Evolutionary conservation across 1,284 basidiomycete genomes (phyloP).

Genomic region (Vanrija pseudolonga): DNA sequence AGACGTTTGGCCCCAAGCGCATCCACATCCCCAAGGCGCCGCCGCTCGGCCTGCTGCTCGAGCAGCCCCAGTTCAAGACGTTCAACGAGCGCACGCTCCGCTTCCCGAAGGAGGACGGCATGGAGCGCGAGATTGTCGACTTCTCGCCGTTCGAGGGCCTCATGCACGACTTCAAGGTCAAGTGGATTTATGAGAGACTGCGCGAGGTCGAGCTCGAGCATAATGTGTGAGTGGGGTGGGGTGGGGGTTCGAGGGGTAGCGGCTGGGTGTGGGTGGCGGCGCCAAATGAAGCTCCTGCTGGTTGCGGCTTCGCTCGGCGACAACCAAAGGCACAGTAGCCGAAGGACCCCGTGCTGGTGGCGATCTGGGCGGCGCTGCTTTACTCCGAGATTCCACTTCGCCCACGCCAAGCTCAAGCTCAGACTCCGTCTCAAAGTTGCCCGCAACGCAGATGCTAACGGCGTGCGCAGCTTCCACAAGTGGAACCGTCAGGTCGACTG

Average conservation of each 20-base stretch:
- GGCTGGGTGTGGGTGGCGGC: neutral
- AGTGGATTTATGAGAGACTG: slow-evolving; percentile 78
- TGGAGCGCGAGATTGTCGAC: slow-evolving; percentile 55
- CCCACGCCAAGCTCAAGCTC: neutral
- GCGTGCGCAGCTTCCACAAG: slow-evolving; percentile 36
- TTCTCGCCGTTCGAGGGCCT: slow-evolving; percentile 62
- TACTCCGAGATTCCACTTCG: slow-evolving; percentile 2
- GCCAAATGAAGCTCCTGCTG: too few relatives aligned
- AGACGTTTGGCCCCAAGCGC: slow-evolving; percentile 60
- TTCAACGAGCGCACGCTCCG: slow-evolving; percentile 54
- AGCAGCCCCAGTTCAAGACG: slow-evolving; percentile 72
- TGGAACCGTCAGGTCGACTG: slow-evolving; percentile 46
- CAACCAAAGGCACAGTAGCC: neutral
- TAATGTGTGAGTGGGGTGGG: slow-evolving; percentile 61
- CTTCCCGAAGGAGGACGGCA: slow-evolving; percentile 10
- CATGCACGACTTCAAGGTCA: slow-evolving; percentile 76
- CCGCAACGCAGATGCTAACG: neutral
- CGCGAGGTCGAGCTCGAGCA: slow-evolving; percentile 73
- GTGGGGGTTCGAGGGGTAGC: neutral
- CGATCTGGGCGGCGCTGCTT: neutral
- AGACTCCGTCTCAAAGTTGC: too few relatives aligned
- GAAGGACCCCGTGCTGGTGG: neutral
- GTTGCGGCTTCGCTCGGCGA: neutral
- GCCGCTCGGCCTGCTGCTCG: slow-evolving; percentile 87
- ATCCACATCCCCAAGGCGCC: slow-evolving; percentile 96